Evolutionary conservation across 306 rosid species (phyloP).

Genomic region (Quercus variabilis): DNA sequence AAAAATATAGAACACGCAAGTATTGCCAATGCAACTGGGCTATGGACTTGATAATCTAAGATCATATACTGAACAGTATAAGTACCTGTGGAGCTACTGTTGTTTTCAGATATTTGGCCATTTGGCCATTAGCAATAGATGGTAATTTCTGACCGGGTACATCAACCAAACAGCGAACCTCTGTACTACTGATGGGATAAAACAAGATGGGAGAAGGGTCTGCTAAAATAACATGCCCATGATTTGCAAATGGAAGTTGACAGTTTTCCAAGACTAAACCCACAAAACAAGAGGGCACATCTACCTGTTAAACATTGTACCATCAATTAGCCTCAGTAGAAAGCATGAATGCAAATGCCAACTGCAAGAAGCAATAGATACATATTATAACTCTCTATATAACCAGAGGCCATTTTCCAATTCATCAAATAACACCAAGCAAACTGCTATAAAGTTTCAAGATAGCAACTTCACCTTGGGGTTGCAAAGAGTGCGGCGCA

Average conservation of each 20-base stretch:
- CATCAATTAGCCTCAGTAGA: neutral
- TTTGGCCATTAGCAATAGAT: slow-evolving; percentile 37
- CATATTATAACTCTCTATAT: neutral
- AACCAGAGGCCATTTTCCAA: neutral
- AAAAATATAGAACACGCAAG: neutral
- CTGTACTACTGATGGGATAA: slow-evolving; percentile 55
- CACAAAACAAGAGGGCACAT: slow-evolving; percentile 49
- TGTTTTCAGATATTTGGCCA: slow-evolving; percentile 50
- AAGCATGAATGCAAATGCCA: neutral
- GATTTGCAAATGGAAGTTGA: slow-evolving; percentile 52
- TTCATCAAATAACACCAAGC: neutral
- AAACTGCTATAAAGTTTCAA: neutral
- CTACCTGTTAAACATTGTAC: slow-evolving; percentile 32
- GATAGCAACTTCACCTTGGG: slow-evolving; percentile 41
- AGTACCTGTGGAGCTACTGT: slow-evolving; percentile 60
- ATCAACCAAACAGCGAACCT: slow-evolving; percentile 60
- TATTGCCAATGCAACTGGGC: neutral
- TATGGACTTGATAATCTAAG: neutral
- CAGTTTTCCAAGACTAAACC: slow-evolving; percentile 62
- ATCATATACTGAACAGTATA: neutral
- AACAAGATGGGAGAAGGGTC: slow-evolving; percentile 59
- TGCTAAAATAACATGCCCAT: slow-evolving; percentile 60
- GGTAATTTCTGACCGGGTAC: slow-evolving; percentile 55
- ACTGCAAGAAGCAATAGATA: neutral
- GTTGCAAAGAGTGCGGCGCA: slow-evolving; percentile 55